Percentiles rank a stretch among this genome's conserved stretches.
Evolutionary conservation across 2,329 filamentous ascomycete species (phyloP).

Genomic region (Calonectria pteridis): DNA sequence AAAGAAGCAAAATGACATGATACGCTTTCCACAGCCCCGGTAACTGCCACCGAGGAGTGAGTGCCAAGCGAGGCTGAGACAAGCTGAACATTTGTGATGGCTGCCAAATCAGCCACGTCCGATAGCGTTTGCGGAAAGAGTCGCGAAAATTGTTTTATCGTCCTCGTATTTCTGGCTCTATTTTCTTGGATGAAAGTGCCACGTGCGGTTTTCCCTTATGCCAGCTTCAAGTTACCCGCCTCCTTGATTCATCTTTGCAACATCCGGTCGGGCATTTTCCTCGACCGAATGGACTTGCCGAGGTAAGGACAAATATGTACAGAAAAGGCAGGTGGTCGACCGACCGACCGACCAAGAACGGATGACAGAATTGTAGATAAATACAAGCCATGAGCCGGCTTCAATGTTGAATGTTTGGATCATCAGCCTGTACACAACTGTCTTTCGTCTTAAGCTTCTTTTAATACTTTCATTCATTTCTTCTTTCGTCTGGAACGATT

Average conservation of each 20-base stretch:
- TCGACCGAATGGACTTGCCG: background rate
- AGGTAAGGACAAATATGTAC: background rate
- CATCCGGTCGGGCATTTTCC: background rate
- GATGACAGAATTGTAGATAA: background rate
- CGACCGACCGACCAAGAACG: background rate
- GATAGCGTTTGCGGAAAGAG: background rate
- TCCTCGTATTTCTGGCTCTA: background rate
- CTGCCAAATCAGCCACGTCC: background rate
- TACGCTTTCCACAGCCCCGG: background rate
- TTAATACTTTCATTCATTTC: background rate
- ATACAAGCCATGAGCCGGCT: background rate
- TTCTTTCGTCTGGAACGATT: slow-evolving; percentile 4
- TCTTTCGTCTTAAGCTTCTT: background rate
- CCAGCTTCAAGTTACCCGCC: background rate
- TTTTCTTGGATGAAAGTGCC: no score
- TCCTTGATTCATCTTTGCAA: slow-evolving; percentile 8
- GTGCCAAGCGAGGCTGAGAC: slow-evolving; percentile 1
- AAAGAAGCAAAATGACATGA: background rate
- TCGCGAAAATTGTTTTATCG: background rate
- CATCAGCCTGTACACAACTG: background rate
- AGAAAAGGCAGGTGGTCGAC: background rate
- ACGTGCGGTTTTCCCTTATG: background rate
- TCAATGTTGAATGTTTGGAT: background rate
- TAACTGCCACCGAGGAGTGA: background rate
- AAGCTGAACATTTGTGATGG: background rate